Conservation (phyloP, 148 eudicot genomes). For the Spergularia bocconei region DNA sequence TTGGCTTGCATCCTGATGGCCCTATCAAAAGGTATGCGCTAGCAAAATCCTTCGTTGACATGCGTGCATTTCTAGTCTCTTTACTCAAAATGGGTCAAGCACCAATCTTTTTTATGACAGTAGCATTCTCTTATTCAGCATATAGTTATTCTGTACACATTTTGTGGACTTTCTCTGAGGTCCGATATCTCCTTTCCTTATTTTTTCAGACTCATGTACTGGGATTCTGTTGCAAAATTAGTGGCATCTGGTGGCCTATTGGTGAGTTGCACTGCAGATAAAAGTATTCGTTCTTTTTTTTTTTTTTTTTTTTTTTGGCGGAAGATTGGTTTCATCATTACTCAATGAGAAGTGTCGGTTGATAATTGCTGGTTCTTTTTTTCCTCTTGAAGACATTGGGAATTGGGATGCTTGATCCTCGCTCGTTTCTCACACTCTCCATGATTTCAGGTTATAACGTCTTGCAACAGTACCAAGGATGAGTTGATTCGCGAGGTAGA, state of each 20-base stretch:
- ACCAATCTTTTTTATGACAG: background rate
- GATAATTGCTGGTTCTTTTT: no score
- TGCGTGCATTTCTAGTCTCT: background rate
- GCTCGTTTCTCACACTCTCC: background rate
- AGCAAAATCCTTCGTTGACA: background rate
- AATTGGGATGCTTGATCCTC: background rate
- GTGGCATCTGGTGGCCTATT: conserved; percentile 89
- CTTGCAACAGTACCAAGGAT: conserved; percentile 93
- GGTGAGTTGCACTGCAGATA: conserved; percentile 41
- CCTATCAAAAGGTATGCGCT: conserved; percentile 67
- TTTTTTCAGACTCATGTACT: conserved; percentile 81
- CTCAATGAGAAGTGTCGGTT: background rate
- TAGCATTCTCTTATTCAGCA: background rate
- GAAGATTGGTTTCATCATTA: background rate
- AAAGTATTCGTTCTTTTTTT: background rate
- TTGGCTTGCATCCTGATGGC: conserved; percentile 99
- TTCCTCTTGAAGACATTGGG: no score
- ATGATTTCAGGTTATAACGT: conserved; percentile 71
- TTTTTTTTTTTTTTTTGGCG: no score
- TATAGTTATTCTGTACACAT: background rate
- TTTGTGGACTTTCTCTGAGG: background rate
- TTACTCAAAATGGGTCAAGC: background rate
- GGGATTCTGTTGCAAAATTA: conserved; percentile 80
- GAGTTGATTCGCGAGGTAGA: conserved; percentile 88
- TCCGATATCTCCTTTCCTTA: background rate